Base-by-base conservation (phyloP, 495 filamentous ascomycete genomes). In the Neohortaea acidophila region DNA sequence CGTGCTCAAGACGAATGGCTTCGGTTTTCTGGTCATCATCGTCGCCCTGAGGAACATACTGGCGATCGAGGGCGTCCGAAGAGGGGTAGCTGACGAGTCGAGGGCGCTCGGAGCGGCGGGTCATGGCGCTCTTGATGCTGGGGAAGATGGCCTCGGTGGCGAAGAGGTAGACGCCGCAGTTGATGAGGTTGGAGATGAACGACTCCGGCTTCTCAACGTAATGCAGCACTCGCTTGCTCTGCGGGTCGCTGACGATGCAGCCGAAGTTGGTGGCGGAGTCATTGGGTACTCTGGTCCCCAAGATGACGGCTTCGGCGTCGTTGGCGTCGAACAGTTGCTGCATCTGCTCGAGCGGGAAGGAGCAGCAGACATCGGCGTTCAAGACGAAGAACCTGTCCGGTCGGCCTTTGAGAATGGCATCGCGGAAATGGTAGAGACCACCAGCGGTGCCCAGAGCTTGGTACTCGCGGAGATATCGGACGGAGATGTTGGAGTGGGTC, bases 191-290 rank as follows among this genome's bases (percentile, higher is more conserved):
- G 41, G 82, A 91, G 60, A 99, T 96, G 62, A 94, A 82, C 33
- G 82, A 89, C 60, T 99, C 89, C 43, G 89, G 89, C 68, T 96
- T 96, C 71, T 99, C 89, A 59, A 99, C 89, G 63, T 99, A 99
- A 66, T 99, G 89, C 31, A 94, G 77, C 33, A 99, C 89, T 34
- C 86, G 83, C 59, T 86, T 85, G 52, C 83, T 94, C 62, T 93
- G 83, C 10, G 84, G 68, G 55, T 99, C 91, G 30, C 82, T 86
- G 18, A 99, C 89, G 46, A 99, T 92, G 68, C 89, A 99, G 34
- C 89, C 89, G 51, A 96, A 99, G 66, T 94, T 96, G 44, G 71
- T 79, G 11, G 89, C 89, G 10, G 87, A 77, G 18, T 96, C 91
- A 51, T 92, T 85, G 58, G 72, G 74, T 23, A 99, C 86, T 18